These are phyloP conservation scores for Aspergillus melleus DNA, from an alignment of 2,329 filamentous ascomycete genomes.

Conservation along the genomic window DNA sequence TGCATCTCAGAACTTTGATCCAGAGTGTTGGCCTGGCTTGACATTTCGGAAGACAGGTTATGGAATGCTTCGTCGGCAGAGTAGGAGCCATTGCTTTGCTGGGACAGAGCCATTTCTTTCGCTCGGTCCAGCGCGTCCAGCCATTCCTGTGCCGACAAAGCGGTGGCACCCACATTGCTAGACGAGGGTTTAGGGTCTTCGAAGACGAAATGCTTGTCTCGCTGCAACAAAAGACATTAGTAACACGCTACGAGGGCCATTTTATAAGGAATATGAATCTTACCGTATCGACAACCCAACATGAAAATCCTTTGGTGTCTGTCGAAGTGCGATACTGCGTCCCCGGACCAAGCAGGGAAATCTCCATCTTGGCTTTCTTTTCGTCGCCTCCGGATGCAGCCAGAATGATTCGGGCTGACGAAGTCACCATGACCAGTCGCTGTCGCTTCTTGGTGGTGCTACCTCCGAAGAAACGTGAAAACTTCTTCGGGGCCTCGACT, in stretches of 20 bases:
- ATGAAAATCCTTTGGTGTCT: constrained; percentile 82
- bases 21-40: constrained; percentile 58
- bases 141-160: constrained; percentile 83
- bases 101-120: constrained; percentile 76
- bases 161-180: constrained; percentile 62
- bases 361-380: constrained; percentile 90
- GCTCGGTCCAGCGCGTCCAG: constrained; percentile 84
- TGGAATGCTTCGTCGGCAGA: constrained; percentile 66
- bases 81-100: constrained; percentile 67
- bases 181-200: constrained; percentile 81
- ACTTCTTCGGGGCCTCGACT: constrained; percentile 73
- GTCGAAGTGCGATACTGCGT: constrained; percentile 76
- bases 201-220: constrained; percentile 87
- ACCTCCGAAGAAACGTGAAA: constrained; percentile 90
- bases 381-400: constrained; percentile 91
- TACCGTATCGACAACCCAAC: constrained; percentile 93
- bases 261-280: constrained; percentile 45
- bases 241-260: constrained; percentile 15
- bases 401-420: constrained; percentile 83
- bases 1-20: constrained; percentile 43
- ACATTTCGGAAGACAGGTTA: constrained; percentile 69
- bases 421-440: constrained; percentile 91
- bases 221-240: constrained; percentile 52
- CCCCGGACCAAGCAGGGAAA: constrained; percentile 76
- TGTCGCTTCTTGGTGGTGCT: constrained; percentile 90